Conservation (phyloP, 768 basidiomycete genomes). For the Phlebiopsis flavidoalba region DNA sequence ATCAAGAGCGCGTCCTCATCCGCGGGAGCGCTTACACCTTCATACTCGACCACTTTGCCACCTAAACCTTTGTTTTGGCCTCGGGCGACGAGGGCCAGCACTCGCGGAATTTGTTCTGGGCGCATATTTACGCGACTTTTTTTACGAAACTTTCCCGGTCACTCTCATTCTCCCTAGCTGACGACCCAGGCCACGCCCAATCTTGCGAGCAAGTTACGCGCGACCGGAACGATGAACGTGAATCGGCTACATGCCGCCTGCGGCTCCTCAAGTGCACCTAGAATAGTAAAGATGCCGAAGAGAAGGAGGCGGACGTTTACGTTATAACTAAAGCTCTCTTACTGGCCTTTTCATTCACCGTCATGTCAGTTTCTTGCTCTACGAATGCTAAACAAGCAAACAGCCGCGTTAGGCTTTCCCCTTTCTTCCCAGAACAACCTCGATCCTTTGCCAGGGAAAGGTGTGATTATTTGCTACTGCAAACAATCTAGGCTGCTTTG, state of each 20-base stretch:
- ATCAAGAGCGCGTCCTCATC: background rate
- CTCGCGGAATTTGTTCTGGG: background rate
- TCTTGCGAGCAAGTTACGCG: background rate
- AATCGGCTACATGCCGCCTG: constrained; percentile 16
- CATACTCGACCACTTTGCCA: background rate
- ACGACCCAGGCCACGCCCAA: background rate
- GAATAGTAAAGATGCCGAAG: constrained; percentile 18
- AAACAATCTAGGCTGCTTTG: constrained; percentile 66
- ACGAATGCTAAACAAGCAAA: constrained; percentile 48
- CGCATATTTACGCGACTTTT: background rate
- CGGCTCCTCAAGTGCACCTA: constrained; percentile 12
- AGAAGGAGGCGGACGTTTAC: constrained; percentile 26
- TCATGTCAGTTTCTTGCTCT: constrained; percentile 21
- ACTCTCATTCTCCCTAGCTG: background rate
- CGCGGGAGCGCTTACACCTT: background rate
- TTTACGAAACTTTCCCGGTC: background rate
- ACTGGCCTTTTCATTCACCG: background rate
- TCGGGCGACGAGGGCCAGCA: background rate
- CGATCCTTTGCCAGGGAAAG: constrained; percentile 35
- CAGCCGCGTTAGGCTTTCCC: constrained; percentile 62
- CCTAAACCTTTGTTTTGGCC: background rate
- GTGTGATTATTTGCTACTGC: constrained; percentile 53
- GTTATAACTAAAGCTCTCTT: background rate
- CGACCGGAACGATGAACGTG: constrained; percentile 18
- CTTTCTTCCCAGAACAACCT: constrained; percentile 41